Evolutionary conservation across 208 protist species (phyloP).

Genomic region (Trypanosoma vivax): DNA sequence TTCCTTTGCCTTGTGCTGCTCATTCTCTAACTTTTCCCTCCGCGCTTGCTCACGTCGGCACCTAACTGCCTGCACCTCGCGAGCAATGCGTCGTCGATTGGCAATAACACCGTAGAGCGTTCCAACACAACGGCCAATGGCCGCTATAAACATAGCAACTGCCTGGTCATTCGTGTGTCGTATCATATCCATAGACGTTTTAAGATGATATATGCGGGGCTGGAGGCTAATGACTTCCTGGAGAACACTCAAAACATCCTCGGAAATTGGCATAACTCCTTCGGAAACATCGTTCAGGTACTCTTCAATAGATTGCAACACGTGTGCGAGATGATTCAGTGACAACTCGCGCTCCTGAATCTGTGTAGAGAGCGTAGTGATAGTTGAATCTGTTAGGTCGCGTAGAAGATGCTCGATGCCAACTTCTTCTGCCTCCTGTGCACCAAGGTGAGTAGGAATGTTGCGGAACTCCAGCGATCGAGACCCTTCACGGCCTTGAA

Average conservation of each 20-base stretch:
- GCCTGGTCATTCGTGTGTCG: conserved; percentile 80
- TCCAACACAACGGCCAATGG: conserved; percentile 71
- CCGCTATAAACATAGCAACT: conserved; percentile 80
- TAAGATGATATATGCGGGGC: conserved; percentile 74
- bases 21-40: conserved; percentile 45
- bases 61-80: conserved; percentile 67
- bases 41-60: conserved; percentile 43
- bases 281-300: conserved; percentile 86
- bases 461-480: conserved; percentile 87
- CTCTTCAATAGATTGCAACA: conserved; percentile 85
- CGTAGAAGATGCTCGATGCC: conserved; percentile 99
- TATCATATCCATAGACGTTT: conserved; percentile 83
- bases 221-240: conserved; percentile 87
- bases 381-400: conserved; percentile 96
- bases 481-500: conserved; percentile 67
- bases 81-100: conserved; percentile 68
- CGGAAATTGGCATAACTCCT: conserved; percentile 64
- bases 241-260: conserved; percentile 82
- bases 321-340: conserved; percentile 86
- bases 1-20: conserved; percentile 26
- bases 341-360: conserved; percentile 92
- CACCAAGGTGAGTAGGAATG: conserved; percentile 91
- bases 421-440: conserved; percentile 98
- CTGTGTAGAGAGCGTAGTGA: conserved; percentile 93
- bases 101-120: conserved; percentile 82